These are phyloP conservation scores for Chenopodium formosanum DNA, from an alignment of 148 eudicot genomes.

Conservation along the genomic window DNA sequence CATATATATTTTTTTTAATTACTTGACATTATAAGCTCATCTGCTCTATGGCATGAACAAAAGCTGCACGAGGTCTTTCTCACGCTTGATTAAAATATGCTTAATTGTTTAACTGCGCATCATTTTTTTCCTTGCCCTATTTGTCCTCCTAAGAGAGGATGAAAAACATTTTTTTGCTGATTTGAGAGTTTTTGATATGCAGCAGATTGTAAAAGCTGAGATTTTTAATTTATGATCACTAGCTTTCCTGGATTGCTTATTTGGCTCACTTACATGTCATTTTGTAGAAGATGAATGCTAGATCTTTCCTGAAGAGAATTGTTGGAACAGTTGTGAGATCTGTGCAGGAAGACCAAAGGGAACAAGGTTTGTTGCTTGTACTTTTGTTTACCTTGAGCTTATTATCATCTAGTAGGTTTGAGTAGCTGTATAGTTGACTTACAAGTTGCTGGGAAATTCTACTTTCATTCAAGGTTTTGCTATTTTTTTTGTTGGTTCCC, in stretches of 20 bases:
- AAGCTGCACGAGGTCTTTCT: not conserved
- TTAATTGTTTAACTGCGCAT: not conserved
- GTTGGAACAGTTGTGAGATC: constrained; percentile 97
- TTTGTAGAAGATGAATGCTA: constrained; percentile 70
- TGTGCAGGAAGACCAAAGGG: constrained; percentile 95
- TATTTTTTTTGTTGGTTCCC: too few relatives aligned
- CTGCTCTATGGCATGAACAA: not conserved
- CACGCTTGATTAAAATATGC: not conserved
- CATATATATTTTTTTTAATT: not conserved
- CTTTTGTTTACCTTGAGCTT: constrained; percentile 15
- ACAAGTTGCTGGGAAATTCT: not conserved
- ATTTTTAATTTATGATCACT: not conserved
- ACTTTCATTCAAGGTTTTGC: too few relatives aligned
- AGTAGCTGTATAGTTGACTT: not conserved
- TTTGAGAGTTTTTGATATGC: not conserved
- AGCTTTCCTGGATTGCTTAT: not conserved
- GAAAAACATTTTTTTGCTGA: not conserved
- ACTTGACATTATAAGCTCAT: not conserved
- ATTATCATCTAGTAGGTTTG: constrained; percentile 2
- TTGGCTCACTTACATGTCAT: not conserved
- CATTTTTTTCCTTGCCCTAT: not conserved
- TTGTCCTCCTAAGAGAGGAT: not conserved
- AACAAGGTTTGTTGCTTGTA: constrained; percentile 62
- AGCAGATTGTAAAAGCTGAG: not conserved
- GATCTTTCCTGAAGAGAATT: constrained; percentile 80